phyloP scores from a whole-genome alignment of 73 alveolate genomes.

The Paramecium caudatum region DNA sequence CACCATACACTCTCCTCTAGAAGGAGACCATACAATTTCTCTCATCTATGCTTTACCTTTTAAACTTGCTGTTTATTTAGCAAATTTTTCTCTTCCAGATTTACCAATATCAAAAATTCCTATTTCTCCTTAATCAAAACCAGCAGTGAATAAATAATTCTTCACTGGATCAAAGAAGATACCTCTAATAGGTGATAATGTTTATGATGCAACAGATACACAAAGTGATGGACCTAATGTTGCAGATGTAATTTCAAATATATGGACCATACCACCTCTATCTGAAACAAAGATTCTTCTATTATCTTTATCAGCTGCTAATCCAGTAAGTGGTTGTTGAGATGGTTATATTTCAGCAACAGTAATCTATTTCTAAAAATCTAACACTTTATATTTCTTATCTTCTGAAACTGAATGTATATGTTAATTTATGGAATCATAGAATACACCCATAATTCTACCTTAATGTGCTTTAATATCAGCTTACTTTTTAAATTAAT shows the following conservation, averaged over 20 bases:
- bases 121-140: slow-evolving; percentile 76
- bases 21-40: slow-evolving; percentile 75
- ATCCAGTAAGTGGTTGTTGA: slow-evolving; percentile 69
- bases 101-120: slow-evolving; percentile 75
- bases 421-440: slow-evolving; percentile 66
- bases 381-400: slow-evolving; percentile 65
- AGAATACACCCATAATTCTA: slow-evolving; percentile 76
- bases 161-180: slow-evolving; percentile 72
- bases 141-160: slow-evolving; percentile 74
- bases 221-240: slow-evolving; percentile 70
- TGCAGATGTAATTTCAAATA: slow-evolving; percentile 70
- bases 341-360: slow-evolving; percentile 66
- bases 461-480: slow-evolving; percentile 70
- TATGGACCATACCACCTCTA: slow-evolving; percentile 71
- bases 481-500: not conserved
- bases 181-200: slow-evolving; percentile 69
- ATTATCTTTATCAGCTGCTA: slow-evolving; percentile 75
- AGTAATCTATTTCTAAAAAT: slow-evolving; percentile 44
- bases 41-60: slow-evolving; percentile 69
- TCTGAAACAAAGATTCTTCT: slow-evolving; percentile 73
- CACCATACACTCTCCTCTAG: slow-evolving; percentile 74
- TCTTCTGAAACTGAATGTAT: slow-evolving; percentile 75
- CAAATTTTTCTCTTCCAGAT: slow-evolving; percentile 75
- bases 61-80: slow-evolving; percentile 73
- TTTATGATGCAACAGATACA: slow-evolving; percentile 54